These are phyloP conservation scores for Gossypium laxum DNA, from an alignment of 441 rosid species.

Conservation along the genomic window DNA sequence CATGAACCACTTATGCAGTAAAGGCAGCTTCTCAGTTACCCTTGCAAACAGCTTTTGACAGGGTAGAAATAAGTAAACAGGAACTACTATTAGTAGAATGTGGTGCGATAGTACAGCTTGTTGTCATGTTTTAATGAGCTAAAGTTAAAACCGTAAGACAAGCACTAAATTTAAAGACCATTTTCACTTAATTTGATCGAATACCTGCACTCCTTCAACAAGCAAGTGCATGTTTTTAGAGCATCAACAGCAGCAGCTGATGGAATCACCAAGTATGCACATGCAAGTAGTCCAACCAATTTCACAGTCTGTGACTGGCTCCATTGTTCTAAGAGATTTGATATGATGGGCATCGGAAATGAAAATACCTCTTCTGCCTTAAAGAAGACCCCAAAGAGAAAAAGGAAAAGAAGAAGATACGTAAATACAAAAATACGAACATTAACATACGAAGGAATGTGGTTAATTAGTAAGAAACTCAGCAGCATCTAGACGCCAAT, in stretches of 20 bases:
- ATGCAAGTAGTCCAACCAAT: constrained; percentile 48
- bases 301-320: constrained; percentile 29
- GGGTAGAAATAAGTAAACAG: not conserved
- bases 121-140: not conserved
- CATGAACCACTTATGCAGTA: not conserved
- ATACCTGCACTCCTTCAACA: constrained; percentile 86
- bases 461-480: not conserved
- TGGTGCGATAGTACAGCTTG: not conserved
- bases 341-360: constrained; percentile 26
- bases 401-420: not conserved
- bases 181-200: constrained; percentile 6
- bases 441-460: not conserved
- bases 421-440: not conserved
- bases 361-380: constrained; percentile 38
- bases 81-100: not conserved
- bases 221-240: constrained; percentile 84
- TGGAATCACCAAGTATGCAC: constrained; percentile 57
- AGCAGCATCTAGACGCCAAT: constrained; percentile 1
- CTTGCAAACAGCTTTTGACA: not conserved
- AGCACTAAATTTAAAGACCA: not conserved
- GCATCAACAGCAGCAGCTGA: constrained; percentile 89
- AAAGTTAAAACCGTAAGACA: not conserved
- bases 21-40: not conserved
- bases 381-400: constrained; percentile 2
- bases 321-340: constrained; percentile 30